Evolutionary conservation across 2,329 filamentous ascomycete species (phyloP).

Genomic region (Drechslera avenae): DNA sequence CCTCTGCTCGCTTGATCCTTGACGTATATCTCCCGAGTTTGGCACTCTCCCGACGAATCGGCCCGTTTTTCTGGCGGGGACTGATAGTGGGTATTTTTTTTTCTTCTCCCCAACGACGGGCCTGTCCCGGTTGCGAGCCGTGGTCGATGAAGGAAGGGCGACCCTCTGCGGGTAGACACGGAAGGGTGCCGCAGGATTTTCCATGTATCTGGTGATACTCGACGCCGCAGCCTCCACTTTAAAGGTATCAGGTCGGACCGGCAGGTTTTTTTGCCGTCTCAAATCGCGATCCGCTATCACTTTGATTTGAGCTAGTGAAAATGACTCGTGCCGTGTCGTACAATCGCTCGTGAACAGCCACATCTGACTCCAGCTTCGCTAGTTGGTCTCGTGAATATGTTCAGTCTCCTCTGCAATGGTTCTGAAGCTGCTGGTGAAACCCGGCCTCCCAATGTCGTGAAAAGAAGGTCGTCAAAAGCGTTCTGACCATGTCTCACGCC

Average conservation of each 20-base stretch:
- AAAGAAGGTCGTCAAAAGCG: not conserved
- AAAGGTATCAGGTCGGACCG: conserved; percentile 8
- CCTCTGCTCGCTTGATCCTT: conserved; percentile 19
- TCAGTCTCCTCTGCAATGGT: not conserved
- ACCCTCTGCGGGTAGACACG: conserved; percentile 13
- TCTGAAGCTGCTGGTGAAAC: not conserved
- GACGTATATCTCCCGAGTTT: conserved; percentile 26
- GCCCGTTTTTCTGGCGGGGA: conserved; percentile 15
- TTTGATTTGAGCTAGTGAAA: not conserved
- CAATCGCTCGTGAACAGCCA: not conserved
- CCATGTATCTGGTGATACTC: conserved; percentile 4
- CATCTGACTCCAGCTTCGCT: conserved; percentile 1
- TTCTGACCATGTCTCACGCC: conserved; percentile 1
- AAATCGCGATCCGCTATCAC: not conserved
- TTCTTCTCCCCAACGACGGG: conserved; percentile 5
- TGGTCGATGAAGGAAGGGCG: conserved; percentile 7
- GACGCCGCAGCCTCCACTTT: conserved; percentile 1
- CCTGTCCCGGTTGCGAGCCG: conserved; percentile 5
- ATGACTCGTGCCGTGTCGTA: conserved; percentile 4
- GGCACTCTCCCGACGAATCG: conserved; percentile 18
- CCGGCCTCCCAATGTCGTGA: conserved; percentile 5
- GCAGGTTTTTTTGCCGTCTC: not conserved
- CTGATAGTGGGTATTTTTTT: conserved; percentile 6
- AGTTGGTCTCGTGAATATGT: not conserved
- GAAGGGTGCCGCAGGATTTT: conserved; percentile 10